These are phyloP conservation scores for Helminthosporium solani DNA, from an alignment of 2,329 filamentous ascomycete genomes.

Conservation along the genomic window DNA sequence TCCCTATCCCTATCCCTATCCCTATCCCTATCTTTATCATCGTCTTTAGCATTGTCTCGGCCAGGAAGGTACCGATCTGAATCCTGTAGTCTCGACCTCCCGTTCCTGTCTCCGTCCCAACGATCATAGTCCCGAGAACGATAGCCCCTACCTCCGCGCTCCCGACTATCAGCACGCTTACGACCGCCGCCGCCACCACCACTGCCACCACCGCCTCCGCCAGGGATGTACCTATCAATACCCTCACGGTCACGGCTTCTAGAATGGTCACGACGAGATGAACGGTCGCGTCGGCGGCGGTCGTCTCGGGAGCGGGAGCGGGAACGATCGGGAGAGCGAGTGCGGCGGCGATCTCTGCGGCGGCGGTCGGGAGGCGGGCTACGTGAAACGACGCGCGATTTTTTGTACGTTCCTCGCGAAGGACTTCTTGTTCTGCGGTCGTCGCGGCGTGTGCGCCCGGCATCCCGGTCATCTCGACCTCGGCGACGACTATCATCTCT, in stretches of 20 bases:
- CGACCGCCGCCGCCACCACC: conserved; percentile 3
- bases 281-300: conserved; percentile 7
- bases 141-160: conserved; percentile 40
- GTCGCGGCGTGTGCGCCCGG: conserved; percentile 28
- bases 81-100: conserved; percentile 27
- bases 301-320: conserved; percentile 8
- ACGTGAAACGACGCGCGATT: conserved; percentile 28
- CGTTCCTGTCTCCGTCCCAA: conserved; percentile 27
- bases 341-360: conserved; percentile 24
- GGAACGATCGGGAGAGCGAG: conserved; percentile 22
- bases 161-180: conserved; percentile 19
- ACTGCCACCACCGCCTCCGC: too few relatives aligned
- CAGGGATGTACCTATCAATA: conserved; percentile 42
- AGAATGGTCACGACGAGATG: conserved; percentile 11
- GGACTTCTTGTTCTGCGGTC: conserved; percentile 26
- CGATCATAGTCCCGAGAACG: conserved; percentile 47
- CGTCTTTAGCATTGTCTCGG: conserved; percentile 2
- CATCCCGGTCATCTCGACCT: conserved; percentile 26
- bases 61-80: conserved; percentile 36
- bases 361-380: conserved; percentile 27
- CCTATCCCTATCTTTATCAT: conserved; percentile 17
- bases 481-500: conserved; percentile 27
- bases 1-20: conserved; percentile 28
- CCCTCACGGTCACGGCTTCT: conserved; percentile 40
- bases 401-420: conserved; percentile 34